phyloP scores from a whole-genome alignment of 768 basidiomycete genomes.

The Boletus speciosus region DNA sequence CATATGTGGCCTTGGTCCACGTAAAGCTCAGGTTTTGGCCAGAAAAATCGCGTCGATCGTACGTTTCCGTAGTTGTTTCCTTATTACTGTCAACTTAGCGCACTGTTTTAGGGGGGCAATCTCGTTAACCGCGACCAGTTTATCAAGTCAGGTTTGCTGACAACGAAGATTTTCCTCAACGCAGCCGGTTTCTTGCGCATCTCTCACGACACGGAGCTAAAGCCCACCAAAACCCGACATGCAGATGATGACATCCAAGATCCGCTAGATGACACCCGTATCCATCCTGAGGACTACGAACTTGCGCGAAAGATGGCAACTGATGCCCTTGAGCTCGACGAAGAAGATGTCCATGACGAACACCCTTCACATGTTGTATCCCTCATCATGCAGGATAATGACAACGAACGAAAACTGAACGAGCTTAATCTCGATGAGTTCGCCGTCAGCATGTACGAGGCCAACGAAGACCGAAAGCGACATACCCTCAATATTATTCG shows the following conservation, averaged over 20 bases:
- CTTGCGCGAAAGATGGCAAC: slow-evolving; percentile 98
- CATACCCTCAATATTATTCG: slow-evolving; percentile 87
- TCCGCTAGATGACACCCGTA: slow-evolving; percentile 90
- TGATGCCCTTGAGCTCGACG: slow-evolving; percentile 94
- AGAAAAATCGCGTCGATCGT: slow-evolving; percentile 79
- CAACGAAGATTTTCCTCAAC: slow-evolving; percentile 88
- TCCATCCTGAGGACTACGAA: slow-evolving; percentile 97
- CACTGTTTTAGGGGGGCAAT: slow-evolving; percentile 66
- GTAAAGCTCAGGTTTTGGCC: slow-evolving; percentile 84
- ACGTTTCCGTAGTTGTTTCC: slow-evolving; percentile 24
- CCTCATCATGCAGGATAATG: slow-evolving; percentile 77
- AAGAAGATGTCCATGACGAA: slow-evolving; percentile 90
- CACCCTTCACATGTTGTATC: slow-evolving; percentile 89
- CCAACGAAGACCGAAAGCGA: slow-evolving; percentile 81
- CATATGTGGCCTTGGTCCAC: slow-evolving; percentile 89
- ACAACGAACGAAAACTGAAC: slow-evolving; percentile 75
- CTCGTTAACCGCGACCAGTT: slow-evolving; percentile 86
- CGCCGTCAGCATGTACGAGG: slow-evolving; percentile 84
- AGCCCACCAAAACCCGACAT: slow-evolving; percentile 56
- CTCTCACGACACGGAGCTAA: slow-evolving; percentile 63
- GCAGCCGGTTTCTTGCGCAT: slow-evolving; percentile 91
- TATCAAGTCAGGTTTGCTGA: slow-evolving; percentile 73
- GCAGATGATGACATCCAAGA: slow-evolving; percentile 72
- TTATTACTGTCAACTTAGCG: neutral
- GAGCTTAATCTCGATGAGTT: slow-evolving; percentile 96